A percentile compares a stretch with the other conserved stretches of the same genome.
Conservation (phyloP, 169 alveolate species). For the Cryptosporidium sp. region DNA sequence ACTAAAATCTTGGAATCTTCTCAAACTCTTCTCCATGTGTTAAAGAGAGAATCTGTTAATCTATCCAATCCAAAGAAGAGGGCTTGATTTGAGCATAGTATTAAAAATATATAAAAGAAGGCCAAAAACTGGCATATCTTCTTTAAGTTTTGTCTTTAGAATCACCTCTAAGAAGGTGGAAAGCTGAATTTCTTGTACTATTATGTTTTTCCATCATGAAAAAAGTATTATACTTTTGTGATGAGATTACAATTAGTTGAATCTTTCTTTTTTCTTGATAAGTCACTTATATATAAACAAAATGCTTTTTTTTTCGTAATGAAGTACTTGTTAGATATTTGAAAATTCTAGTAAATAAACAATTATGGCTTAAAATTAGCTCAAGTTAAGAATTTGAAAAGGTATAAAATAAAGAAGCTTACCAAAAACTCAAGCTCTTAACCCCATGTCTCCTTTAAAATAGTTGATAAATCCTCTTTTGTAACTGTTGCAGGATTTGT, state of each 20-base stretch:
- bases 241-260: too few relatives aligned
- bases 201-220: too few relatives aligned
- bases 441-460: conserved; percentile 28
- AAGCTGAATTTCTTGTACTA: background rate
- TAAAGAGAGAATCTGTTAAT: conserved; percentile 88
- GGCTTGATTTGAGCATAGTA: background rate
- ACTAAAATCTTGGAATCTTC: conserved; percentile 91
- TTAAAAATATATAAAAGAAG: background rate
- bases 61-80: conserved; percentile 83
- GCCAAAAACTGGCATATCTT: background rate
- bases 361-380: too few relatives aligned
- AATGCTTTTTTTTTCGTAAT: too few relatives aligned
- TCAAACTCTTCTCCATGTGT: conserved; percentile 92
- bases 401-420: background rate
- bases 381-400: background rate
- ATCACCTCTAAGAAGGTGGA: too few relatives aligned
- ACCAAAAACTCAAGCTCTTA: background rate
- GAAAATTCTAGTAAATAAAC: too few relatives aligned
- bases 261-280: too few relatives aligned
- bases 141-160: background rate
- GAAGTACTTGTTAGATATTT: too few relatives aligned
- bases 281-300: background rate
- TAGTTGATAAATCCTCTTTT: background rate
- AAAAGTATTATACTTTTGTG: too few relatives aligned
- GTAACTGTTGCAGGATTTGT: conserved; percentile 38